Base-by-base conservation (phyloP, 257 asterid species). In the Pogostemon cablin region DNA sequence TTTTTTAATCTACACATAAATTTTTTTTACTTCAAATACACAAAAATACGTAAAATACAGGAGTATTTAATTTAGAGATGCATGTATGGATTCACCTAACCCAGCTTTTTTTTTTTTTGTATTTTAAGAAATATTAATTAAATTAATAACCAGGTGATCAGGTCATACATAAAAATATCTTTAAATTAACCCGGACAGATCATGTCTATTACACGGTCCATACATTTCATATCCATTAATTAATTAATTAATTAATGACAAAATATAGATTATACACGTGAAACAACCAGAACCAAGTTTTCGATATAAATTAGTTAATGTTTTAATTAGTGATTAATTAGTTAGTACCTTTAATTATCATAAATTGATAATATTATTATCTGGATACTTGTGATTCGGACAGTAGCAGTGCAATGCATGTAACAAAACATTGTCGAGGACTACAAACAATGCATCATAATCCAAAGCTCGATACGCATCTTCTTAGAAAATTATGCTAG, bases 391-490 rank as follows among this genome's bases (percentile, higher is more conserved):
- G 40, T 44, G 54, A 73, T 66, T 68, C 77, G 66, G 76, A 69
- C 59, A 41, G 67, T 11, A 44, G 52, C 84, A 72, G 82, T 80
- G 64, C 83, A 78, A 71, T 69, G 80, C 67, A 76, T 73, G 77
- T n/a, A 67, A 65, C 32, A 25, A 25, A 25, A 25, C 62, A 43
- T 77, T 74, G 46, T 11, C 32, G 38, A 12, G 62, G 90, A 67
- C 92, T 80, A 86, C 62, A 82, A 82, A 43, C 88, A 81, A 56
- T 85, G 91, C 49, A 89, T 64, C 86, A 57, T 62, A 78, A 83
- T 85, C 96, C 76, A 71, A 62, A 69, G 37, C 55, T 71, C 65
- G 88, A 85, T 81, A 71, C 84, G 84, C 73, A 80, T 76, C 86
- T 86, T 69, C 48, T 69, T 52, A 47, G 7, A 70, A 54, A 47